Base-by-base conservation (phyloP, 768 basidiomycete species). In the Rhizopogon roseolus region DNA sequence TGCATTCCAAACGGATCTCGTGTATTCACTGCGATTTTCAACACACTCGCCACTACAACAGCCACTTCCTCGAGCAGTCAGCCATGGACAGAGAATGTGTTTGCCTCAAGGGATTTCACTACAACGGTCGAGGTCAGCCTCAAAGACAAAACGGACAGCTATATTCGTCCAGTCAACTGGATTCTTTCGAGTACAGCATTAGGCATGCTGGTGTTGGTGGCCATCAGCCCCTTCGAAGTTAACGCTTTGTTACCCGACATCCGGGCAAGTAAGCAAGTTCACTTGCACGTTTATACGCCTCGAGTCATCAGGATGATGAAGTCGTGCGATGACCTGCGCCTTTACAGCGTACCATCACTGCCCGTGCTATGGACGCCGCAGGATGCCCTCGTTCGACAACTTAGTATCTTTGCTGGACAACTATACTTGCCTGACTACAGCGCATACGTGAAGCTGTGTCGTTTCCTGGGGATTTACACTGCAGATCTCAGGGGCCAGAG, bases 391-490 rank as follows among this genome's bases (percentile, higher is more conserved):
- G 66, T 65, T 27, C 50, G 49, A 25, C 74, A 77, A 43, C 62
- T 80, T 36, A 76, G 73, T 38, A 54, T 78, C 29, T 77, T 73
- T 57, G 73, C 76, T 13, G 78, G 76, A 3, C 76, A 80, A 51
- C 64, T 80, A 3, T 80, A 73, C 52, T 51, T 77, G 37, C 61
- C 60, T 9, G 60, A 71, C 22, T 60, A 67, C 25, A 54, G 53
- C 10, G 59, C 69, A 2, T 79, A 78, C 49, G 55, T 55, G 28
- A 57, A 53, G 1, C 36, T 74, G 13, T 77, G 77, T 53, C 55
- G 61, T 25, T 63, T 72, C 51, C 60, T 80, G 32, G 71, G 76
- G 3, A 22, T 77, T 10, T 57, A 65, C 6, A 68, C 77, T 5
- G 69, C 61, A 11, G 74, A 79, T 3, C 76, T 66, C 70, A 71